Evolutionary conservation across 306 rosid genomes (phyloP).

Genomic region (Acacia confusa): DNA sequence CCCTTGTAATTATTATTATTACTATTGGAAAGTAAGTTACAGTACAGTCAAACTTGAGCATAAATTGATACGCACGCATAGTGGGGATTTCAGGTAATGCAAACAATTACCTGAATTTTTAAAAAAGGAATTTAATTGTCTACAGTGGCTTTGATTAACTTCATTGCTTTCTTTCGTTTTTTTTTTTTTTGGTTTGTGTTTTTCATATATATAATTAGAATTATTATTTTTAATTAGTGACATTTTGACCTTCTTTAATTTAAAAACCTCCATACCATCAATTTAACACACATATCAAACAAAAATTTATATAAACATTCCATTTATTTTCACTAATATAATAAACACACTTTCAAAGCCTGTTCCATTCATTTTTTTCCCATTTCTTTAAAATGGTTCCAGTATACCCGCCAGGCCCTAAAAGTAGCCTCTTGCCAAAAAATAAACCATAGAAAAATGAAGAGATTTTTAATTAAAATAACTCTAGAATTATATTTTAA

Average conservation of each 20-base stretch:
- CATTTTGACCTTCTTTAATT: background rate
- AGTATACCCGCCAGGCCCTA: background rate
- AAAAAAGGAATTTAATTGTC: constrained; percentile 5
- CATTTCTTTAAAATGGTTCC: background rate
- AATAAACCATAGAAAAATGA: background rate
- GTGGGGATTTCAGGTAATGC: background rate
- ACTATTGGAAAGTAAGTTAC: background rate
- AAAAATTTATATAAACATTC: background rate
- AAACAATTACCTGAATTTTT: background rate
- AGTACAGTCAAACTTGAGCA: constrained; percentile 10
- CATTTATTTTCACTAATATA: background rate
- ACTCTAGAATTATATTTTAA: background rate
- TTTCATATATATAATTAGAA: background rate
- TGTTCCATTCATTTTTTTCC: background rate
- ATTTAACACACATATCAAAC: background rate
- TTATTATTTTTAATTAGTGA: background rate
- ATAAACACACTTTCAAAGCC: background rate
- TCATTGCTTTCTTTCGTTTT: background rate
- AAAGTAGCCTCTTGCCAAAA: background rate
- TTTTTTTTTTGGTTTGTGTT: background rate
- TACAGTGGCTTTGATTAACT: background rate
- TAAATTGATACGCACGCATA: background rate
- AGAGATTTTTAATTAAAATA: background rate
- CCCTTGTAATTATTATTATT: constrained; percentile 47
- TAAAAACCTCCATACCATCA: background rate